A percentile compares a stretch with the other conserved stretches of the same genome.
Evolutionary conservation across 345 rosid genomes (phyloP).

Genomic region (Mangifera indica): DNA sequence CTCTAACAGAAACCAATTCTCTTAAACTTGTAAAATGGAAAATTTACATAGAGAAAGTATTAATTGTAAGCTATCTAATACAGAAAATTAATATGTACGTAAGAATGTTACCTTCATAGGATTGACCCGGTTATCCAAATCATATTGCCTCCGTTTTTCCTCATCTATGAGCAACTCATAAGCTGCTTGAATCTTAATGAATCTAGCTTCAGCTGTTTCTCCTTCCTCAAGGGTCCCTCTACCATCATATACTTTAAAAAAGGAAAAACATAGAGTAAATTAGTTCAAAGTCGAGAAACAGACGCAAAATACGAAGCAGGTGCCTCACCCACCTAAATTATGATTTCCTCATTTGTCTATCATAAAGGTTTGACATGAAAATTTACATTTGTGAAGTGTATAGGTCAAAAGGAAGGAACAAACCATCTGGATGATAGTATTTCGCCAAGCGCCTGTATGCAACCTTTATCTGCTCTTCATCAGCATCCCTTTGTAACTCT

Average conservation of each 20-base stretch:
- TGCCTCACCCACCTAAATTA: not conserved
- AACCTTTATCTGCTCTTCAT: slow-evolving; percentile 77
- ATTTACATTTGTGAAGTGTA: not conserved
- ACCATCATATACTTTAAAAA: slow-evolving; percentile 78
- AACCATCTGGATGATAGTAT: slow-evolving; percentile 96
- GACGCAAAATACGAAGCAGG: not conserved
- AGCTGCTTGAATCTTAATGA: slow-evolving; percentile 98
- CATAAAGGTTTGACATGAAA: not conserved
- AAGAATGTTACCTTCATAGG: slow-evolving; percentile 74
- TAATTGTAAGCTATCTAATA: slow-evolving; percentile 3
- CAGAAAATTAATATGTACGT: not conserved
- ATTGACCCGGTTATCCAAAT: slow-evolving; percentile 72
- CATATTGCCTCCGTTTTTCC: slow-evolving; percentile 70
- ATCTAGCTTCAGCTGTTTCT: slow-evolving; percentile 92
- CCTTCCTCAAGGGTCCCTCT: slow-evolving; percentile 89
- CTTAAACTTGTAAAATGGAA: not conserved
- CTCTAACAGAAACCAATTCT: not conserved
- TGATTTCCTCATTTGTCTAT: not conserved
- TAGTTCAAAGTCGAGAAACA: slow-evolving; percentile 9
- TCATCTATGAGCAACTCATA: slow-evolving; percentile 87
- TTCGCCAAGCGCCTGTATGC: slow-evolving; percentile 92
- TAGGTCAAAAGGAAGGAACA: slow-evolving; percentile 15
- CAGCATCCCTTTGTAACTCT: slow-evolving; percentile 86
- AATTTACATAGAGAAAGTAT: not conserved
- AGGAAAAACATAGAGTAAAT: slow-evolving; percentile 20